phyloP scores from a whole-genome alignment of 768 basidiomycete genomes.

The Kwoniella botswanensis region DNA sequence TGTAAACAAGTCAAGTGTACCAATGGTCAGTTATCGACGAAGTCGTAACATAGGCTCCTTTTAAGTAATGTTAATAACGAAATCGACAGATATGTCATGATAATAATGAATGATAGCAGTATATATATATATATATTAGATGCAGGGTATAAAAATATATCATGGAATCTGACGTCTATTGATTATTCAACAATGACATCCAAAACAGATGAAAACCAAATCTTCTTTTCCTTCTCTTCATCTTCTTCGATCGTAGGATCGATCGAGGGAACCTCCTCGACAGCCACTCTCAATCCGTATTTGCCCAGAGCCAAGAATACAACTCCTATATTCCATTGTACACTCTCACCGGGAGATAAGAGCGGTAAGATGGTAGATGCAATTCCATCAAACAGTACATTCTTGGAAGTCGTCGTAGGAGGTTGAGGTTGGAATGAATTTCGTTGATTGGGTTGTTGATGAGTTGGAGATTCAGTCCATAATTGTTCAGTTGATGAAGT shows the following conservation, averaged over 20 bases:
- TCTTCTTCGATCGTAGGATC: background rate
- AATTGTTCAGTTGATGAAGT: constrained; percentile 22
- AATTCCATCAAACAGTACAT: constrained; percentile 46
- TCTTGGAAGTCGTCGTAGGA: constrained; percentile 5
- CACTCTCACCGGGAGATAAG: constrained; percentile 24
- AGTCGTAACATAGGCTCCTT: too few species aligned
- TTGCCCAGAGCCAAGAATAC: constrained; percentile 40
- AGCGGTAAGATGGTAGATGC: constrained; percentile 20
- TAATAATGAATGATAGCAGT: constrained; percentile 1
- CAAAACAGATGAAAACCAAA: constrained; percentile 31
- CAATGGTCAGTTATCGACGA: too few species aligned
- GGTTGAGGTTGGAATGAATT: background rate
- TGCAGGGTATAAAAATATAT: background rate
- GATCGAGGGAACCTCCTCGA: constrained; percentile 36
- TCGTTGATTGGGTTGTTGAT: constrained; percentile 4
- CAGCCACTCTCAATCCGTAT: constrained; percentile 44
- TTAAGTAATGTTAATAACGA: background rate
- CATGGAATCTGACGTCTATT: background rate
- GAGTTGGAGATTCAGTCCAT: constrained; percentile 18
- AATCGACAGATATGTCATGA: background rate
- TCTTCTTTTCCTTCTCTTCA: constrained; percentile 16
- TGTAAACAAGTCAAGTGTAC: too few species aligned
- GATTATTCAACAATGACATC: constrained; percentile 26
- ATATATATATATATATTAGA: background rate
- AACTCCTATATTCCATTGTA: constrained; percentile 13